Conservation (phyloP, 2,329 filamentous ascomycete species). For the Calonectria fujianensis region DNA sequence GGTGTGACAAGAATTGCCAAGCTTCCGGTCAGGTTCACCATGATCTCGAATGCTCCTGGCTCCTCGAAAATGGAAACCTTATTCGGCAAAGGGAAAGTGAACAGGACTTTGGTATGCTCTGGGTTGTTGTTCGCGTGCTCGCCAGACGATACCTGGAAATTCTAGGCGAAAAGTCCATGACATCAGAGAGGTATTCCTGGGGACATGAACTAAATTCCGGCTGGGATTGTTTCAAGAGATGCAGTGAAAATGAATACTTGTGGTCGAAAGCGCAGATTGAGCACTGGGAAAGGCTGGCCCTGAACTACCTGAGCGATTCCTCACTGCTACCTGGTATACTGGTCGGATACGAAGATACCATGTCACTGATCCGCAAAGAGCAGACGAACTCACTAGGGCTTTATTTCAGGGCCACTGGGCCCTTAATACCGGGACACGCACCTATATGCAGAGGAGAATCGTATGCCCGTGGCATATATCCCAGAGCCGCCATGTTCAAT, state of each 20-base stretch:
- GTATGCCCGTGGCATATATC: conserved; percentile 1
- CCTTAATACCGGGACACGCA: neutral
- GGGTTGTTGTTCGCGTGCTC: conserved; percentile 4
- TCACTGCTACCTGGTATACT: neutral
- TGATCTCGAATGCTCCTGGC: conserved; percentile 16
- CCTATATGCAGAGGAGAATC: neutral
- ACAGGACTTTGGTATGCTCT: conserved; percentile 14
- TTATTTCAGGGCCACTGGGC: conserved; percentile 2
- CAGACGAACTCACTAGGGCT: neutral
- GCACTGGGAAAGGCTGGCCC: neutral
- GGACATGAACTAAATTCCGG: conserved; percentile 15
- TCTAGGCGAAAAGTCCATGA: conserved; percentile 5
- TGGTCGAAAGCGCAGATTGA: neutral
- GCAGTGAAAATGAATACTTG: conserved; percentile 13
- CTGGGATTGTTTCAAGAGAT: conserved; percentile 18
- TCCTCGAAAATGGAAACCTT: neutral
- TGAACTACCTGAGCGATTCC: conserved; percentile 5
- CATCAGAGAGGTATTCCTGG: conserved; percentile 9
- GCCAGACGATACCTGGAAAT: conserved; percentile 18
- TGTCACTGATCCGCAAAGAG: conserved; percentile 7
- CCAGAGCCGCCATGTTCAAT: conserved; percentile 15
- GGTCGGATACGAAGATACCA: neutral
- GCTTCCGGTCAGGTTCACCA: neutral
- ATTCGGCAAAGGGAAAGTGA: conserved; percentile 13
- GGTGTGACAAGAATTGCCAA: conserved; percentile 16